Conservation (phyloP, 805 yeast genomes). For the Nakazawaea molendinolei region DNA sequence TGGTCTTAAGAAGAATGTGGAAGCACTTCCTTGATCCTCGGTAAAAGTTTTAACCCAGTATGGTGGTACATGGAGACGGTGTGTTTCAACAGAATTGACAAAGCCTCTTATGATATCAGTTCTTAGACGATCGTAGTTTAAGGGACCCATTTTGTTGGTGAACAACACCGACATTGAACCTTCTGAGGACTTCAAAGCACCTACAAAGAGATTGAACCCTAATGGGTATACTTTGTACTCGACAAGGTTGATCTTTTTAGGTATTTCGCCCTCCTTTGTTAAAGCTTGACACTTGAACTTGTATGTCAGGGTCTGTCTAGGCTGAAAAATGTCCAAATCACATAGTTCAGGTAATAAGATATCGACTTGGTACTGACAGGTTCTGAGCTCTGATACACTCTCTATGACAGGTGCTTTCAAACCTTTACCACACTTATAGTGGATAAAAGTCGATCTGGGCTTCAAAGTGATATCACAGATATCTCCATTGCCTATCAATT, state of each 20-base stretch:
- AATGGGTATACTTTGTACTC: neutral
- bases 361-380: slow-evolving; percentile 24
- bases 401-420: slow-evolving; percentile 15
- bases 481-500: slow-evolving; percentile 22
- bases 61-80: slow-evolving; percentile 1
- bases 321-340: slow-evolving; percentile 16
- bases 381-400: slow-evolving; percentile 22
- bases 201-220: neutral
- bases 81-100: neutral
- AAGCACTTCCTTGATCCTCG: neutral
- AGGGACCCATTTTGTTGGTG: too few relatives aligned
- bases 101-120: too few relatives aligned
- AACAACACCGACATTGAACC: too few relatives aligned
- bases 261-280: too few relatives aligned
- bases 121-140: too few relatives aligned
- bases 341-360: slow-evolving; percentile 21
- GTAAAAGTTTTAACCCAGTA: neutral
- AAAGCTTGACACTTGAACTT: neutral
- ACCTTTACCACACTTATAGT: slow-evolving; percentile 21
- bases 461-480: slow-evolving; percentile 27
- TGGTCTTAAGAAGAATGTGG: neutral
- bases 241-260: neutral
- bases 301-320: slow-evolving; percentile 4
- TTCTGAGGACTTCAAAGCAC: too few relatives aligned
- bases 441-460: slow-evolving; percentile 21